A percentile compares a stretch with the other conserved stretches of the same genome.
These are phyloP conservation scores for Eucalyptus marginata DNA, from an alignment of 345 rosid species.

Conservation along the genomic window DNA sequence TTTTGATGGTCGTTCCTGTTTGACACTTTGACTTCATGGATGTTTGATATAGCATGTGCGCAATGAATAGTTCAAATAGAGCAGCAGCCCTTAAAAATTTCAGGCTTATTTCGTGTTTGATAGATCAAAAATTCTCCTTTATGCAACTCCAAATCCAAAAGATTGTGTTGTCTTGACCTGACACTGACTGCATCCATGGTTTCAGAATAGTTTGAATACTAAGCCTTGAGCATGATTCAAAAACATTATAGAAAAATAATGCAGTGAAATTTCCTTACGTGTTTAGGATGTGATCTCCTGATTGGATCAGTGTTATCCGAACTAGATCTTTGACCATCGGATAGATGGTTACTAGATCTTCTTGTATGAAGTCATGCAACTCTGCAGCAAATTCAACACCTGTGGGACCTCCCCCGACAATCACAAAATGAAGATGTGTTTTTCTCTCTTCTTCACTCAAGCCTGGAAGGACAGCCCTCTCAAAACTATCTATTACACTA, in stretches of 20 bases:
- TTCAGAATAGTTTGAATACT: neutral
- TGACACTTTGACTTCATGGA: neutral
- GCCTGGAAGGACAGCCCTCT: conserved; percentile 77
- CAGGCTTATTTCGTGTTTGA: neutral
- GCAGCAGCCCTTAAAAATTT: neutral
- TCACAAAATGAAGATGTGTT: conserved; percentile 78
- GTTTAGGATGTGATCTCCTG: conserved; percentile 95
- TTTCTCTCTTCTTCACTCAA: conserved; percentile 72
- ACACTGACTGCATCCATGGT: neutral
- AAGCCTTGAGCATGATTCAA: neutral
- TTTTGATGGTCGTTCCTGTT: neutral
- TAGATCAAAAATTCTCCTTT: neutral
- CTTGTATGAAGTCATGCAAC: conserved; percentile 73
- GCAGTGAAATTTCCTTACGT: conserved; percentile 27
- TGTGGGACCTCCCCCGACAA: conserved; percentile 98
- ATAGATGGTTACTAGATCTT: conserved; percentile 64
- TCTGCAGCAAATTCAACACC: conserved; percentile 99
- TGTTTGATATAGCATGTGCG: neutral
- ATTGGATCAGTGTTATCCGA: conserved; percentile 67
- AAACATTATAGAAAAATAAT: neutral
- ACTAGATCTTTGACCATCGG: conserved; percentile 65
- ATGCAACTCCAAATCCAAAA: neutral
- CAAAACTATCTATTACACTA: conserved; percentile 82
- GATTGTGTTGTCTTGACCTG: neutral
- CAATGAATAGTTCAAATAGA: neutral